Evolutionary conservation across 139 green algal genomes (phyloP).

Genomic region (Ettlia oleoabundans): DNA sequence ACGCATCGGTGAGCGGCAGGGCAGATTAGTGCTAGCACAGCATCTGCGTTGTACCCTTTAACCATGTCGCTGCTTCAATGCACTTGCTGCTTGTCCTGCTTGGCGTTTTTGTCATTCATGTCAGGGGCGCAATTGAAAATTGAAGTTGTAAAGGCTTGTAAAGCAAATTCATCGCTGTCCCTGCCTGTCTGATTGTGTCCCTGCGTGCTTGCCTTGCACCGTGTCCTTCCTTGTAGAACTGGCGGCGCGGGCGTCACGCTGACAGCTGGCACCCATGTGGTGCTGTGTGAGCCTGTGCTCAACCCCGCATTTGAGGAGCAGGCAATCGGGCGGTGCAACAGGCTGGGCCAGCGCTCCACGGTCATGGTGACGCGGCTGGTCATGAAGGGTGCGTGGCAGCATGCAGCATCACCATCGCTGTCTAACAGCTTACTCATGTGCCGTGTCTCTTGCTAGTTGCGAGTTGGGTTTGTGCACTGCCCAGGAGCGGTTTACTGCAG

Average conservation of each 20-base stretch:
- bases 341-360: conserved; percentile 30
- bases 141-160: too few species aligned
- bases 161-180: too few species aligned
- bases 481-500: too few species aligned
- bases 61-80: too few species aligned
- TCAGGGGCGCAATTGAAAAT: too few species aligned
- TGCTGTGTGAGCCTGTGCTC: conserved; percentile 34
- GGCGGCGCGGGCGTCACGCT: conserved; percentile 38
- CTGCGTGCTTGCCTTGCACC: not conserved
- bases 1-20: not conserved
- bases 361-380: conserved; percentile 39
- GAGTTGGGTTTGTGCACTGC: too few species aligned
- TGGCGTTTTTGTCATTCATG: too few species aligned
- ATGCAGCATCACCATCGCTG: too few species aligned
- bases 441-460: too few species aligned
- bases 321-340: conserved; percentile 32
- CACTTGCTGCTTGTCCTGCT: too few species aligned
- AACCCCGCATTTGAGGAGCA: conserved; percentile 38
- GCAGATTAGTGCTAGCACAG: not conserved
- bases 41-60: not conserved
- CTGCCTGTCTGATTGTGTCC: not conserved
- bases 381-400: conserved; percentile 13
- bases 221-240: not conserved
- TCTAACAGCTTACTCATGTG: too few species aligned
- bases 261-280: conserved; percentile 32